phyloP scores from a whole-genome alignment of 345 rosid species.

The Toxicodendron radicans region DNA sequence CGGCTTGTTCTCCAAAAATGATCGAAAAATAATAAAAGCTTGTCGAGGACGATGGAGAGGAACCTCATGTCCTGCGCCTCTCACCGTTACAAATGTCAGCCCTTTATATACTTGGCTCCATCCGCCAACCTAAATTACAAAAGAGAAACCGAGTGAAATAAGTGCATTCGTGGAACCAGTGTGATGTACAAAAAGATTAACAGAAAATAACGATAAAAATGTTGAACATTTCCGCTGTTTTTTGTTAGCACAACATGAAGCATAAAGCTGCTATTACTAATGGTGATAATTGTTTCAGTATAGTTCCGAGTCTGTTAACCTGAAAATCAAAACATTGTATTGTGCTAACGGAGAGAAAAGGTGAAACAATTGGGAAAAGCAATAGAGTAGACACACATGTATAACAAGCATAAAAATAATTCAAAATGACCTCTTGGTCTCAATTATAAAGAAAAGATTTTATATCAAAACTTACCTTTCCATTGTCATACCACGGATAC shows the following conservation, averaged over 20 bases:
- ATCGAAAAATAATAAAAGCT: slow-evolving; percentile 81
- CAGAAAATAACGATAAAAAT: not conserved
- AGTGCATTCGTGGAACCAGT: not conserved
- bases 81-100: slow-evolving; percentile 74
- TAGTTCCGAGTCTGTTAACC: not conserved
- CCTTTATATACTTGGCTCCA: slow-evolving; percentile 96
- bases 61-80: slow-evolving; percentile 95
- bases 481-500: slow-evolving; percentile 78
- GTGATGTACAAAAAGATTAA: not conserved
- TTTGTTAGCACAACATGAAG: not conserved
- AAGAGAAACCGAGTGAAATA: not conserved
- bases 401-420: not conserved
- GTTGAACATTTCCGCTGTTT: not conserved
- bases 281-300: not conserved
- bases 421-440: not conserved
- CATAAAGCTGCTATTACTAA: not conserved
- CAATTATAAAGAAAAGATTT: not conserved
- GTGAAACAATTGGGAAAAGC: not conserved
- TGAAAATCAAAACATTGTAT: not conserved
- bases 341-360: not conserved
- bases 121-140: slow-evolving; percentile 69
- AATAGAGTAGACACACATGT: not conserved
- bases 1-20: slow-evolving; percentile 71
- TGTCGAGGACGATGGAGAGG: slow-evolving; percentile 84
- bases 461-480: slow-evolving; percentile 40